phyloP scores from a whole-genome alignment of 2,329 filamentous ascomycete genomes.

The Trichoderma aggressivum region DNA sequence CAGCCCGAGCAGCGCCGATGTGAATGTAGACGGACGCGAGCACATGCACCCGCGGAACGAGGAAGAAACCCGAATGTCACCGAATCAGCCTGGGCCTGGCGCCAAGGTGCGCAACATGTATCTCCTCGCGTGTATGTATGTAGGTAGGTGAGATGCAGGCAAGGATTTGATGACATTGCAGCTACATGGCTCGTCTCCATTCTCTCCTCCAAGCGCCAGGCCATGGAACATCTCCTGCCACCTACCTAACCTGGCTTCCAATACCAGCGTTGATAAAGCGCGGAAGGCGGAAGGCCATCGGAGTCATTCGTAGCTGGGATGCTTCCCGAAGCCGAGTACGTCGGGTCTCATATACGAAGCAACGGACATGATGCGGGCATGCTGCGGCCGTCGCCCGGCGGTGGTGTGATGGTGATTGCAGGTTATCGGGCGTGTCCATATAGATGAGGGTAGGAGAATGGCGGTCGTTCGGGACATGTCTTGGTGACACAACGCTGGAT shows the following conservation, averaged over 20 bases:
- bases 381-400: background rate
- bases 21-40: background rate
- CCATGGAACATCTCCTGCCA: background rate
- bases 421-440: background rate
- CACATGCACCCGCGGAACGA: background rate
- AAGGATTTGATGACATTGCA: background rate
- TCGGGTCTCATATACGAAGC: background rate
- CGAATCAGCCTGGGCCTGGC: background rate
- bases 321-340: background rate
- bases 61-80: background rate
- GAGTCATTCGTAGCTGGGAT: background rate
- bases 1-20: background rate
- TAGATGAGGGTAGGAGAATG: background rate
- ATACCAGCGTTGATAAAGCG: background rate
- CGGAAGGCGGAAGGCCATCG: background rate
- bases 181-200: background rate
- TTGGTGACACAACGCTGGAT: background rate
- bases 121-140: background rate
- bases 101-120: background rate
- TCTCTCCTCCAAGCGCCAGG: background rate
- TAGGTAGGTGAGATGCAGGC: background rate
- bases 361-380: background rate
- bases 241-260: background rate
- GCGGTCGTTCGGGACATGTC: background rate
- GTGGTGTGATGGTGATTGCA: background rate